These are phyloP conservation scores for Debaryomyces tyrocola DNA, from an alignment of 805 yeast genomes.

Conservation along the genomic window DNA sequence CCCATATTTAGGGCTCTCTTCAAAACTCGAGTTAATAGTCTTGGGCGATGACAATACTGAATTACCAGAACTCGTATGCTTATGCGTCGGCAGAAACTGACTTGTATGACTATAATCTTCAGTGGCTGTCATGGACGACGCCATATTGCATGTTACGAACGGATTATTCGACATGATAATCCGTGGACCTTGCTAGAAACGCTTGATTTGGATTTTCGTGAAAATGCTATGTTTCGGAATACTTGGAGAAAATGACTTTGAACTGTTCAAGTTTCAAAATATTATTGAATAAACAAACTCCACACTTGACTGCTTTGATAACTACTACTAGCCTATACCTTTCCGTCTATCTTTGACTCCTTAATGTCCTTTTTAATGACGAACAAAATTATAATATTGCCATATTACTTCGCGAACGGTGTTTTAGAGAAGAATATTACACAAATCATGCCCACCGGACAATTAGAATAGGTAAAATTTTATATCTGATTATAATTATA, in stretches of 20 bases:
- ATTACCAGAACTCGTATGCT: neutral
- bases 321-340: too few species aligned
- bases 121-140: neutral
- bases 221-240: too few species aligned
- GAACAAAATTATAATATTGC: too few species aligned
- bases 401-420: neutral
- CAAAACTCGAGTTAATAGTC: constrained; percentile 1
- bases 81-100: neutral
- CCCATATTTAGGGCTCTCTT: constrained; percentile 6
- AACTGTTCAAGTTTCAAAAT: neutral
- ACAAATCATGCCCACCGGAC: neutral
- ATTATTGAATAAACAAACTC: neutral
- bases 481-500: neutral
- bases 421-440: constrained; percentile 5
- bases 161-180: constrained; percentile 3
- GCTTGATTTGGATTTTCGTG: too few species aligned
- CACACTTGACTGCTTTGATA: too few species aligned
- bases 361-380: too few species aligned
- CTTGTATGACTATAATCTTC: neutral
- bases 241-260: neutral
- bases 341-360: too few species aligned
- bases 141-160: neutral
- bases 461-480: neutral
- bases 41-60: neutral
- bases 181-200: too few species aligned